Percentiles rank a stretch among this genome's conserved stretches.
phyloP scores from a whole-genome alignment of 1,284 basidiomycete species.

The Melampsora occidentalis region DNA sequence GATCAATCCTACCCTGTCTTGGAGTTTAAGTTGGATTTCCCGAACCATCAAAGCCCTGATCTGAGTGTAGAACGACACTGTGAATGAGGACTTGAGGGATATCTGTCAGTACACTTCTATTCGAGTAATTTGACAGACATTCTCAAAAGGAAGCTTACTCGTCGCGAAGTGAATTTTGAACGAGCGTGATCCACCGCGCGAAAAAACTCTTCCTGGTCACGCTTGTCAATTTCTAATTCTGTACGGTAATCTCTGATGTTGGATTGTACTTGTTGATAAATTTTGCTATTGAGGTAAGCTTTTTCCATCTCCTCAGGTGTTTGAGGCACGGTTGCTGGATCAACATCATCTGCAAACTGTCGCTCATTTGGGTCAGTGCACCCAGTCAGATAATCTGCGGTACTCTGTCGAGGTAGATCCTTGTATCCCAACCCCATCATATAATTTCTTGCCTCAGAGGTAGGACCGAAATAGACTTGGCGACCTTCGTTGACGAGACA shows the following conservation, averaged over 20 bases:
- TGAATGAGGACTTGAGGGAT: slow-evolving; percentile 66
- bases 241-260: slow-evolving; percentile 66
- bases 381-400: slow-evolving; percentile 58
- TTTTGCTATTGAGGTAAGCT: slow-evolving; percentile 64
- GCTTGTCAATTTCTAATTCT: slow-evolving; percentile 58
- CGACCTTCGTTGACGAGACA: slow-evolving; percentile 72
- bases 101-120: neutral
- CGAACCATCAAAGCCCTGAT: slow-evolving; percentile 47
- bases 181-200: slow-evolving; percentile 75
- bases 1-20: slow-evolving; percentile 52
- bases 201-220: slow-evolving; percentile 68
- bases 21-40: slow-evolving; percentile 53
- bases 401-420: slow-evolving; percentile 63
- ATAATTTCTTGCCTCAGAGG: slow-evolving; percentile 70
- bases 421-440: slow-evolving; percentile 70
- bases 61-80: slow-evolving; percentile 58
- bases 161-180: slow-evolving; percentile 74
- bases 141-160: slow-evolving; percentile 50
- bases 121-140: neutral
- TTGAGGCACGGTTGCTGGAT: slow-evolving; percentile 47
- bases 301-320: slow-evolving; percentile 57
- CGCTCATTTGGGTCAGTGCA: slow-evolving; percentile 56
- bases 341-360: slow-evolving; percentile 54
- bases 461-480: slow-evolving; percentile 76
- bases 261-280: slow-evolving; percentile 59